These are phyloP conservation scores for Pestalotiopsis fici DNA, from an alignment of 2,329 filamentous ascomycete species.

Conservation along the genomic window DNA sequence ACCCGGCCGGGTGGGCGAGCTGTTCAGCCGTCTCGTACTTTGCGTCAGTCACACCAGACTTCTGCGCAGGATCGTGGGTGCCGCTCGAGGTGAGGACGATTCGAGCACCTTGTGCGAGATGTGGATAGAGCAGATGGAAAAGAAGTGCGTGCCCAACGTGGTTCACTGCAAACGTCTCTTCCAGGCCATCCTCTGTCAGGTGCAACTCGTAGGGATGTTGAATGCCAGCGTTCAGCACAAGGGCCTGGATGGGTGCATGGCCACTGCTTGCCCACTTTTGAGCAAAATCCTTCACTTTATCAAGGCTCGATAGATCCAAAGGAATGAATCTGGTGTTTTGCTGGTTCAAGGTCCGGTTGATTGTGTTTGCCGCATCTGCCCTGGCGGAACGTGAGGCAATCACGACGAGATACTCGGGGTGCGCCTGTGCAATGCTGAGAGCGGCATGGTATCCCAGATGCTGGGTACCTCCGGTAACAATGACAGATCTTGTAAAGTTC, in stretches of 20 bases:
- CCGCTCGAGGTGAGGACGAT: constrained; percentile 46
- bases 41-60: constrained; percentile 29
- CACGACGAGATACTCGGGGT: constrained; percentile 41
- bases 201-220: constrained; percentile 39
- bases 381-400: constrained; percentile 43
- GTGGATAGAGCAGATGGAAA: constrained; percentile 44
- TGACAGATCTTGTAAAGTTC: constrained; percentile 18
- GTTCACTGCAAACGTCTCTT: constrained; percentile 48
- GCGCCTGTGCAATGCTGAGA: constrained; percentile 36
- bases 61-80: constrained; percentile 46
- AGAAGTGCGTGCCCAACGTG: constrained; percentile 53
- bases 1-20: constrained; percentile 39
- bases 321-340: constrained; percentile 40
- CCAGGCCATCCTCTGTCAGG: constrained; percentile 42
- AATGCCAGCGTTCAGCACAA: constrained; percentile 49
- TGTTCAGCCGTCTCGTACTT: constrained; percentile 44
- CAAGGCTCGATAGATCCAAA: constrained; percentile 42
- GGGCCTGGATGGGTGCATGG: constrained; percentile 40
- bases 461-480: constrained; percentile 48
- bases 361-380: constrained; percentile 37
- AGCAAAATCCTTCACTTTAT: constrained; percentile 42
- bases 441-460: constrained; percentile 44
- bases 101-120: constrained; percentile 37
- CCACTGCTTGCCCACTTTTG: constrained; percentile 31
- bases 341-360: constrained; percentile 42